Conservation (phyloP, 352 stramenopile species). For the Thraustotheca clavata region DNA sequence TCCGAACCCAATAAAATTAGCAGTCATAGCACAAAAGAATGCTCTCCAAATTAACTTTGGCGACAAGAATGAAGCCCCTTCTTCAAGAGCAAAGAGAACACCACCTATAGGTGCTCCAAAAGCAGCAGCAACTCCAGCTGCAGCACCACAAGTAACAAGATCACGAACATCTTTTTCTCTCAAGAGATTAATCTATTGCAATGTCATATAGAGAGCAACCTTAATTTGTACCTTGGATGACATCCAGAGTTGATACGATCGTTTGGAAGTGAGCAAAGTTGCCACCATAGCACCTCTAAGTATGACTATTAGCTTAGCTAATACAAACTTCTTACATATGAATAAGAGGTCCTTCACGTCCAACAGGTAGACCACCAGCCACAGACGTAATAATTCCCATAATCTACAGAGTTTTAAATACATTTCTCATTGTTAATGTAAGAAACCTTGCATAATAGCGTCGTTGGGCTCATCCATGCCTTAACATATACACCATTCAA, state of each 20-base stretch:
- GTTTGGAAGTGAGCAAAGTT: conserved; percentile 10
- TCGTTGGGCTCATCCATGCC: conserved; percentile 15
- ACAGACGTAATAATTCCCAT: conserved; percentile 41
- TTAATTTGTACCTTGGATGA: not conserved
- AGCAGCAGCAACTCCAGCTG: conserved; percentile 40
- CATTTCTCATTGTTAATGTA: not conserved
- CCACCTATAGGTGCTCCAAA: conserved; percentile 56
- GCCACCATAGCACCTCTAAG: conserved; percentile 21
- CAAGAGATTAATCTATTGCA: conserved; percentile 6
- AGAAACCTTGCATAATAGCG: conserved; percentile 13
- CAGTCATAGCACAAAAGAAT: conserved; percentile 32
- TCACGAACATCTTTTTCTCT: conserved; percentile 31
- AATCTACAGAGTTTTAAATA: conserved; percentile 18
- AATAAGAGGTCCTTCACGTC: conserved; percentile 36
- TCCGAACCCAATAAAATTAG: not conserved
- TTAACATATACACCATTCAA: conserved; percentile 40
- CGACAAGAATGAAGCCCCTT: conserved; percentile 34
- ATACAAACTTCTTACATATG: conserved; percentile 19
- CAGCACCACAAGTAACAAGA: conserved; percentile 38
- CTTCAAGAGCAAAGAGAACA: conserved; percentile 30
- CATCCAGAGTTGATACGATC: conserved; percentile 4
- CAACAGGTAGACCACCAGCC: conserved; percentile 32
- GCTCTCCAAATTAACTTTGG: conserved; percentile 32
- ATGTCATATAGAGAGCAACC: conserved; percentile 18
- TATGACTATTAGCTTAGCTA: not conserved